These are phyloP conservation scores for Pleurotus citrinopileatus DNA, from an alignment of 768 basidiomycete genomes.

Conservation along the genomic window DNA sequence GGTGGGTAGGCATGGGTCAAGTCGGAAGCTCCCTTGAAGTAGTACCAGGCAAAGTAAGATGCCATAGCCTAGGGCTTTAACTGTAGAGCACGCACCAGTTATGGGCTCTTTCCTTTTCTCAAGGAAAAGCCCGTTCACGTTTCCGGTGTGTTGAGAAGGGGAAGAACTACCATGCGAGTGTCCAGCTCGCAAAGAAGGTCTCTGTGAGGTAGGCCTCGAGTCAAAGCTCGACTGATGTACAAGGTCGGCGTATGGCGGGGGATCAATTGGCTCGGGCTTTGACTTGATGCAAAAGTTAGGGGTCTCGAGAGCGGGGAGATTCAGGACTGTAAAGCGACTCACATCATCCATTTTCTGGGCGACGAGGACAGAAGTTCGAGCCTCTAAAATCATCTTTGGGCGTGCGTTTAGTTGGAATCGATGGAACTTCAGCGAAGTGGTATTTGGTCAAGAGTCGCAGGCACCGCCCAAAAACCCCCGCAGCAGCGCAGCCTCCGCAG, in stretches of 20 bases:
- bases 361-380: neutral
- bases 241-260: slow-evolving; percentile 3
- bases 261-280: slow-evolving; percentile 2
- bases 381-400: neutral
- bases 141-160: neutral
- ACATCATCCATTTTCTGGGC: neutral
- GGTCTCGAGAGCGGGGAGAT: neutral
- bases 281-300: too few relatives aligned
- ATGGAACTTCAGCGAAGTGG: too few relatives aligned
- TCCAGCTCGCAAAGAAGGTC: too few relatives aligned
- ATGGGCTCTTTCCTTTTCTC: slow-evolving; percentile 27
- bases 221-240: neutral
- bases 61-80: neutral
- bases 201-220: too few relatives aligned
- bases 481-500: neutral
- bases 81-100: slow-evolving; percentile 21
- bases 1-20: slow-evolving; percentile 4
- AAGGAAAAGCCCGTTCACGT: slow-evolving; percentile 31
- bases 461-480: neutral
- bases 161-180: neutral
- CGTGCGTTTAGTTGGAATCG: too few relatives aligned
- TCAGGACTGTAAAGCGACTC: neutral
- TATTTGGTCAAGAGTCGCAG: too few relatives aligned
- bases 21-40: neutral
- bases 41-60: neutral